phyloP scores from a whole-genome alignment of 495 filamentous ascomycete genomes.

The Penicillium samsonianum region DNA sequence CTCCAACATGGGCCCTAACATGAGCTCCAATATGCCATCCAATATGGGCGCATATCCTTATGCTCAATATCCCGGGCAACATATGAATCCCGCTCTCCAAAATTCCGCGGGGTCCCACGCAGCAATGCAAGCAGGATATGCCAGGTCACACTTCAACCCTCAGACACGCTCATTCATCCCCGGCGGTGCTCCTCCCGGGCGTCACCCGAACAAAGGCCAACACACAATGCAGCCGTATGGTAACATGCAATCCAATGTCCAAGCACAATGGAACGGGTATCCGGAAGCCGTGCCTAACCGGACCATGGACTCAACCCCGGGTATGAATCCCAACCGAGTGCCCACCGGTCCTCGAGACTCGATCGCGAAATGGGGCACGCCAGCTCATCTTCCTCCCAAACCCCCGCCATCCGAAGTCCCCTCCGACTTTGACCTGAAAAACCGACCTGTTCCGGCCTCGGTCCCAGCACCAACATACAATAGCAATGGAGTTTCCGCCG shows the following conservation, averaged over 20 bases:
- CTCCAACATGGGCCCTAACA: constrained; percentile 42
- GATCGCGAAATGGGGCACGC: constrained; percentile 57
- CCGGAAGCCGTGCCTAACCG: constrained; percentile 31
- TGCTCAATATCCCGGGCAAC: constrained; percentile 72
- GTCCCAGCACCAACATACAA: constrained; percentile 27
- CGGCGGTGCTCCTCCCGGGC: constrained; percentile 34
- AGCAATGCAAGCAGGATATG: constrained; percentile 78
- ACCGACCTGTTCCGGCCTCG: constrained; percentile 26
- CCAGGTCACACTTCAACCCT: constrained; percentile 84
- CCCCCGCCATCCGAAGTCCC: constrained; percentile 55
- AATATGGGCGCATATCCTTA: constrained; percentile 66
- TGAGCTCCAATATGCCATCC: constrained; percentile 27
- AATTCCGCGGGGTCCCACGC: constrained; percentile 61
- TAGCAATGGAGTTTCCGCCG: constrained; percentile 22
- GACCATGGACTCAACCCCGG: constrained; percentile 4
- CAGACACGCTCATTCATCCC: constrained; percentile 90
- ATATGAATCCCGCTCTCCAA: constrained; percentile 64
- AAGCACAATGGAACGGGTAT: constrained; percentile 38
- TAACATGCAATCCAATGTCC: constrained; percentile 26
- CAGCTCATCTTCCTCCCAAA: constrained; percentile 55
- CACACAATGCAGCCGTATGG: constrained; percentile 36
- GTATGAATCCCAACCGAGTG: constrained; percentile 20
- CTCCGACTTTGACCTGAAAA: constrained; percentile 45
- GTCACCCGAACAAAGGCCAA: constrained; percentile 37
- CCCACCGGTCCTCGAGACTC: constrained; percentile 37